Percentiles rank a stretch among this genome's conserved stretches.
Conservation (phyloP, 2,329 filamentous ascomycete species). For the Ophioceras dolichostomum region DNA sequence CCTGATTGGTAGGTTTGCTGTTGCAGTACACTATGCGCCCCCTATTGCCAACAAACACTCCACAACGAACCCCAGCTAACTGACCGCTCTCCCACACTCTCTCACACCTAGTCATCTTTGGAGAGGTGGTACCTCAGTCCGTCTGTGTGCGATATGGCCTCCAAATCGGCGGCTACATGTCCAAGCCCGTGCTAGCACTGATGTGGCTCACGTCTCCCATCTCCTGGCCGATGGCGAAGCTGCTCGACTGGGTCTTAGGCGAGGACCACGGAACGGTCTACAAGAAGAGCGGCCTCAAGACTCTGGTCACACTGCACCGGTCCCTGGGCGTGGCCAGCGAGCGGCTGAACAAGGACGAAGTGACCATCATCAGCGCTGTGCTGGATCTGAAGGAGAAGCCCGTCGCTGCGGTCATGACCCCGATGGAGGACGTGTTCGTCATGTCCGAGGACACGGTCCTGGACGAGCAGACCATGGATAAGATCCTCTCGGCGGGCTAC, state of each 20-base stretch:
- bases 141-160: conserved; percentile 93
- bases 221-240: conserved; percentile 89
- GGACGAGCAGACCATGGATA: conserved; percentile 89
- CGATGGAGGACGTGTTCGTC: conserved; percentile 93
- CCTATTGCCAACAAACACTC: too few relatives aligned
- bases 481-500: conserved; percentile 85
- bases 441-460: conserved; percentile 92
- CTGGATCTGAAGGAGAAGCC: conserved; percentile 93
- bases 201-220: conserved; percentile 90
- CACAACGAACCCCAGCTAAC: too few relatives aligned
- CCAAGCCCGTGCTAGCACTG: conserved; percentile 70
- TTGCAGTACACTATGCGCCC: too few relatives aligned
- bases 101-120: conserved; percentile 98
- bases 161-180: conserved; percentile 88
- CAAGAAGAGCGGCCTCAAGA: conserved; percentile 97
- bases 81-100: neutral
- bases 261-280: conserved; percentile 94
- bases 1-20: conserved; percentile 65
- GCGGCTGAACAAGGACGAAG: conserved; percentile 90
- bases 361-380: conserved; percentile 96
- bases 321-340: conserved; percentile 78
- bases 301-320: conserved; percentile 87
- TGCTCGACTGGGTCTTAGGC: conserved; percentile 85
- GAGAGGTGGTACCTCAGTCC: conserved; percentile 91
- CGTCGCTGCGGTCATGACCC: conserved; percentile 94